Evolutionary conservation across 495 filamentous ascomycete species (phyloP).

Genomic region (Wilcoxina mikolae): DNA sequence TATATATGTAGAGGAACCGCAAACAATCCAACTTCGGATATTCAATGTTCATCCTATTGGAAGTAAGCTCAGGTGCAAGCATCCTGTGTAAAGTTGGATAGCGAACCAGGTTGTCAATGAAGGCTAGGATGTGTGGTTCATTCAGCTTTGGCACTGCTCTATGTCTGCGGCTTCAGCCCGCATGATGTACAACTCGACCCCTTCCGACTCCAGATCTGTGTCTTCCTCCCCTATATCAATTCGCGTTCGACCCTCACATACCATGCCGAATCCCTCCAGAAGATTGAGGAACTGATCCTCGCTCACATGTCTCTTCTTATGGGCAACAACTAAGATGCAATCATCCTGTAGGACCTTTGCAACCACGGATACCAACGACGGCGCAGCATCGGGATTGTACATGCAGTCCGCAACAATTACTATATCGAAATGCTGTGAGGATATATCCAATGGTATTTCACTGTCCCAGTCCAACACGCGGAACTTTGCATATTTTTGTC

Average conservation of each 20-base stretch:
- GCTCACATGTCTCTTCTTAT: constrained; percentile 73
- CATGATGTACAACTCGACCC: constrained; percentile 1
- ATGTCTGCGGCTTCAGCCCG: background rate
- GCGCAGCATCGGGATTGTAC: constrained; percentile 75
- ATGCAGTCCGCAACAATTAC: constrained; percentile 84
- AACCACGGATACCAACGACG: constrained; percentile 58
- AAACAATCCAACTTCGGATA: too few species aligned
- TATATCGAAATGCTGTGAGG: constrained; percentile 45
- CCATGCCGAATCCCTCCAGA: constrained; percentile 34
- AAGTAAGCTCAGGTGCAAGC: too few species aligned
- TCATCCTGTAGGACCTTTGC: constrained; percentile 36
- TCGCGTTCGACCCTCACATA: background rate
- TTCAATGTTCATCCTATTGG: too few species aligned
- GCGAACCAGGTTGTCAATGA: too few species aligned
- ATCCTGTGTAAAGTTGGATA: too few species aligned
- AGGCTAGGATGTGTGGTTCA: too few species aligned
- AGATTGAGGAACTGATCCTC: constrained; percentile 69
- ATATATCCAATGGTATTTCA: constrained; percentile 30
- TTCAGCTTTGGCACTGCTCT: too few species aligned
- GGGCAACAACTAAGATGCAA: constrained; percentile 55
- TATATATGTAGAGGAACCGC: too few species aligned
- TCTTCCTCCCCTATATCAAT: background rate
- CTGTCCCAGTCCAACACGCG: constrained; percentile 63
- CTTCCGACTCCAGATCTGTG: background rate
- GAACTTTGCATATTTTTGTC: constrained; percentile 37